phyloP scores from a whole-genome alignment of 805 yeast genomes.

The Wickerhamomyces alni region DNA sequence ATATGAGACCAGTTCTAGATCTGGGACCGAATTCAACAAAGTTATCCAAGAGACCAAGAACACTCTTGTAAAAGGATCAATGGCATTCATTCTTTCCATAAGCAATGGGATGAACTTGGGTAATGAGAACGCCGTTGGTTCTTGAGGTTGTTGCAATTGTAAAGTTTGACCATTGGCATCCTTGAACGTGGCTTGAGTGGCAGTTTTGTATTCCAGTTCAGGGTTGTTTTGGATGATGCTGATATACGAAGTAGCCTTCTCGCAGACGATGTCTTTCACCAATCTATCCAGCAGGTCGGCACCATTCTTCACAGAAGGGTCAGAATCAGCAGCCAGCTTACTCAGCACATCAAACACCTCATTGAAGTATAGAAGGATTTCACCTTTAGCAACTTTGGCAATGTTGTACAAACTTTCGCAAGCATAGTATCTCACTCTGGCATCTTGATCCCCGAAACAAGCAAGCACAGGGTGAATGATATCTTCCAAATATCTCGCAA shows the following conservation, averaged over 20 bases:
- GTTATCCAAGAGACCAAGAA: conserved; percentile 92
- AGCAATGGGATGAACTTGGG: conserved; percentile 87
- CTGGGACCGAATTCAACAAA: conserved; percentile 88
- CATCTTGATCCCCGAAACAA: conserved; percentile 94
- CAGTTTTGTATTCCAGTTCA: conserved; percentile 30
- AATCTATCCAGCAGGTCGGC: conserved; percentile 89
- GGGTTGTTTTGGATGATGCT: conserved; percentile 56
- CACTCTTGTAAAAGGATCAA: conserved; percentile 88
- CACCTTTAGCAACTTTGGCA: conserved; percentile 95
- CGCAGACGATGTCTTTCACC: conserved; percentile 91
- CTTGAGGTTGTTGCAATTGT: conserved; percentile 55
- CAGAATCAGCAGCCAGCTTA: conserved; percentile 84
- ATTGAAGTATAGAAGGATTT: conserved; percentile 83
- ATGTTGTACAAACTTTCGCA: conserved; percentile 94
- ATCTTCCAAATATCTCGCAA: conserved; percentile 75
- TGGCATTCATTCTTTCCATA: conserved; percentile 84
- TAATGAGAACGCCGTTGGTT: conserved; percentile 70
- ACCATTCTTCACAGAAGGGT: conserved; percentile 87
- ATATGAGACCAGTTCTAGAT: conserved; percentile 78
- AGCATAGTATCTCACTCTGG: conserved; percentile 94
- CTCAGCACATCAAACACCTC: conserved; percentile 93
- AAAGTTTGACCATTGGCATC: conserved; percentile 54
- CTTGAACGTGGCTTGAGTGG: conserved; percentile 37
- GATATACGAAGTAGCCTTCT: conserved; percentile 84
- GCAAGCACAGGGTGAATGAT: conserved; percentile 91